A percentile compares a stretch with the other conserved stretches of the same genome.
Conservation (phyloP, 169 alveolate genomes). For the Cryptosporidium xiaoi region DNA sequence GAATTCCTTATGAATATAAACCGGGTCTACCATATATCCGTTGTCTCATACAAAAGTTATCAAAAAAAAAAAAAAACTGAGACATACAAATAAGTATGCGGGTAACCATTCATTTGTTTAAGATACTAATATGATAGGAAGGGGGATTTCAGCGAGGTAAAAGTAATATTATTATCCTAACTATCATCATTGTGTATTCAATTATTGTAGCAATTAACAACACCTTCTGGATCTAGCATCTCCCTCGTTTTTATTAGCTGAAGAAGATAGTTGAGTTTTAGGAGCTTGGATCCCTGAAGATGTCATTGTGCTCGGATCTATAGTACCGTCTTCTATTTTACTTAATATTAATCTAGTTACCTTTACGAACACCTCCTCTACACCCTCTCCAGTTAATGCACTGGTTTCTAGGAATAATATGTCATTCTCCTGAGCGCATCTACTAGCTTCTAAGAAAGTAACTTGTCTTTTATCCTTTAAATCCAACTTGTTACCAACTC, state of each 20-base stretch:
- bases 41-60: no score
- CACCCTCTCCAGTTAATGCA: constrained; percentile 92
- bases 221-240: constrained; percentile 37
- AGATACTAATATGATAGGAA: no score
- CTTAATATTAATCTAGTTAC: constrained; percentile 84
- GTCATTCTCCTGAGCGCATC: constrained; percentile 88
- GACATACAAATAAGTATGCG: no score
- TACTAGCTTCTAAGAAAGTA: constrained; percentile 86
- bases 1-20: no score
- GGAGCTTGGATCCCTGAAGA: constrained; percentile 71
- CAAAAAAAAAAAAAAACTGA: no score
- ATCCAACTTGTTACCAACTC: constrained; percentile 87
- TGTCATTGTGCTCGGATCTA: constrained; percentile 75
- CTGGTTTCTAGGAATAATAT: constrained; percentile 88
- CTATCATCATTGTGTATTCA: not conserved
- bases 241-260: constrained; percentile 37
- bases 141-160: no score
- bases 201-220: not conserved
- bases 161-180: no score
- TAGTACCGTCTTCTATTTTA: constrained; percentile 86
- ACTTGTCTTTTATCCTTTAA: constrained; percentile 82
- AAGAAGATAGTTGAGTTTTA: constrained; percentile 37
- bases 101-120: no score
- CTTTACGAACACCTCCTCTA: constrained; percentile 84
- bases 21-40: no score